Conservation (phyloP, 2,329 filamentous ascomycete species). For the Epichloe aotearoae region DNA sequence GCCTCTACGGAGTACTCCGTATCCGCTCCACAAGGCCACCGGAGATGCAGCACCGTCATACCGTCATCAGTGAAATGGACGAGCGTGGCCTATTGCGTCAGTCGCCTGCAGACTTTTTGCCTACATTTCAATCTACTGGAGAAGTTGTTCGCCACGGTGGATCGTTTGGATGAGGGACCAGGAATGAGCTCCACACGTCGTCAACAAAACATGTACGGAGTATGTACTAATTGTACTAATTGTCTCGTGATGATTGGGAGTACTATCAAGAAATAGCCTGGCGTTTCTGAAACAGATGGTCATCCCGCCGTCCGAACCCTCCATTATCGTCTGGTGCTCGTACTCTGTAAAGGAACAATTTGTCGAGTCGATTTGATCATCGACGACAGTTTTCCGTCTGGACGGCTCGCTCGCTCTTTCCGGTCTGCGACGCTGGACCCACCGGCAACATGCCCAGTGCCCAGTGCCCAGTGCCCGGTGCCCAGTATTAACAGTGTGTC, state of each 20-base stretch:
- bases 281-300: neutral
- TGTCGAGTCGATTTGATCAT: too few relatives aligned
- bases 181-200: constrained; percentile 1
- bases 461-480: neutral
- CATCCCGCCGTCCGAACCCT: neutral
- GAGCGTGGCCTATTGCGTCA: constrained; percentile 5
- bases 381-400: too few relatives aligned
- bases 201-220: constrained; percentile 3
- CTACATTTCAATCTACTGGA: neutral
- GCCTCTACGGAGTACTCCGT: too few relatives aligned
- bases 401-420: neutral
- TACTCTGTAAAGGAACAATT: neutral
- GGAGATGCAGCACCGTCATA: too few relatives aligned
- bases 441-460: neutral
- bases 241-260: too few relatives aligned
- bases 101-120: constrained; percentile 2
- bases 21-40: too few relatives aligned
- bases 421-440: constrained; percentile 5
- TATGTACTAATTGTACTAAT: too few relatives aligned
- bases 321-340: neutral
- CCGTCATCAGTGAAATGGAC: too few relatives aligned
- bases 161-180: neutral
- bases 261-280: too few relatives aligned
- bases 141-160: neutral
- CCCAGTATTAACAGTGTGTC: too few relatives aligned